These are phyloP conservation scores for Scleromitrula shiraiana DNA, from an alignment of 2,329 filamentous ascomycete genomes.

Conservation along the genomic window DNA sequence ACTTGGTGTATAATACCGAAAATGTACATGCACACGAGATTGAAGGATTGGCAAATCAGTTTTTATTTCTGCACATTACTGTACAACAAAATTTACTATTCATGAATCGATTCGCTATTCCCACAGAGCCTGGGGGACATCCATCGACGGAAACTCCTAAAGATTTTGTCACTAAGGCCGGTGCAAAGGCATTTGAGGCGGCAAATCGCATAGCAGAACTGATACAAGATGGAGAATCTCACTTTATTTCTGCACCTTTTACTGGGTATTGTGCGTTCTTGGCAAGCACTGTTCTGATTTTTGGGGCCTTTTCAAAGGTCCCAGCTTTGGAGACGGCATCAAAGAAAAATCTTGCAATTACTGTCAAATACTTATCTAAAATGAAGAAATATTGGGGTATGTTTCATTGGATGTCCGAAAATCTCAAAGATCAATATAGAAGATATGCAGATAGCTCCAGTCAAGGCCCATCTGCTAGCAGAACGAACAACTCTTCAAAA, in stretches of 20 bases:
- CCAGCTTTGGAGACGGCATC: conserved; percentile 64
- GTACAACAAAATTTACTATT: conserved; percentile 87
- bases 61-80: conserved; percentile 83
- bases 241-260: conserved; percentile 82
- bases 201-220: conserved; percentile 82
- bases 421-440: conserved; percentile 80
- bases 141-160: conserved; percentile 58
- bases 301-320: conserved; percentile 84
- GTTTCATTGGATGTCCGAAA: conserved; percentile 95
- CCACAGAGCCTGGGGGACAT: conserved; percentile 50
- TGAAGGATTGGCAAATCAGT: conserved; percentile 82
- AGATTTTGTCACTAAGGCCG: conserved; percentile 68
- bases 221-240: conserved; percentile 70
- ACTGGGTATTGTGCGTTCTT: conserved; percentile 92
- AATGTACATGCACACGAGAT: conserved; percentile 80
- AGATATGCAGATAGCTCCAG: conserved; percentile 75
- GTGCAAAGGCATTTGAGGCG: conserved; percentile 68
- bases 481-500: conserved; percentile 41
- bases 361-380: conserved; percentile 82
- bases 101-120: conserved; percentile 76
- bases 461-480: conserved; percentile 46
- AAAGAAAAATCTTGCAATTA: conserved; percentile 77
- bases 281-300: conserved; percentile 89
- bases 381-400: conserved; percentile 99
- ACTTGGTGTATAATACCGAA: conserved; percentile 66